Evolutionary conservation across 2,329 filamentous ascomycete species (phyloP).

Genomic region (Trichocomaceae sp.): DNA sequence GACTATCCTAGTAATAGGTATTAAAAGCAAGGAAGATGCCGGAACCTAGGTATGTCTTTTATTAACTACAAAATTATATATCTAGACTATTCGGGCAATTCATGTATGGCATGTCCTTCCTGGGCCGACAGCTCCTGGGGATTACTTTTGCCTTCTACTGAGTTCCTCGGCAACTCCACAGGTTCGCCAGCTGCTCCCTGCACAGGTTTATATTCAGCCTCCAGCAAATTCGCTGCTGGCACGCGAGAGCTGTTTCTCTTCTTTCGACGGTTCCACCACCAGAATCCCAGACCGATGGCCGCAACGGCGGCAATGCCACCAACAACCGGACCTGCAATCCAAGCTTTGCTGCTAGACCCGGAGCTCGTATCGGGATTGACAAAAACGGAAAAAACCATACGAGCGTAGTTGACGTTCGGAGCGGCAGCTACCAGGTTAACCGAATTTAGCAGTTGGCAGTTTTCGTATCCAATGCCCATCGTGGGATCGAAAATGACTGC

Average conservation of each 20-base stretch:
- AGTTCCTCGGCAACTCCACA: not conserved
- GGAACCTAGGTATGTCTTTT: too few relatives aligned
- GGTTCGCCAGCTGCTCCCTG: not conserved
- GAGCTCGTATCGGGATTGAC: not conserved
- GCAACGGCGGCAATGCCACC: slow-evolving; percentile 2
- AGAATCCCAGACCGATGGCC: not conserved
- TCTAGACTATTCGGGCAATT: not conserved
- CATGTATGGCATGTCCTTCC: not conserved
- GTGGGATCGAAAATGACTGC: slow-evolving; percentile 7
- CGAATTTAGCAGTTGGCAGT: slow-evolving; percentile 8
- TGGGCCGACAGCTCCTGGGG: not conserved
- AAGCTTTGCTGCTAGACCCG: slow-evolving; percentile 4
- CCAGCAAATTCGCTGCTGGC: not conserved
- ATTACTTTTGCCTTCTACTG: not conserved
- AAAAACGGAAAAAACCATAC: not conserved
- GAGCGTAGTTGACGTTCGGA: slow-evolving; percentile 2
- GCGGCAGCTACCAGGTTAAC: slow-evolving; percentile 1
- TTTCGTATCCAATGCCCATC: slow-evolving; percentile 6
- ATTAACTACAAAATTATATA: not conserved
- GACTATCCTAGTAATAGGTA: too few relatives aligned
- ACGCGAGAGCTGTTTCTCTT: not conserved
- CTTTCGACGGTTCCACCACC: slow-evolving; percentile 7
- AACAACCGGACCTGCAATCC: slow-evolving; percentile 6
- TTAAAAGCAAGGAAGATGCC: too few relatives aligned
- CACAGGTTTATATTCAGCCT: not conserved